A percentile compares a stretch with the other conserved stretches of the same genome.
These are phyloP conservation scores for Leishmania gerbilli DNA, from an alignment of 208 protist species.

Conservation along the genomic window DNA sequence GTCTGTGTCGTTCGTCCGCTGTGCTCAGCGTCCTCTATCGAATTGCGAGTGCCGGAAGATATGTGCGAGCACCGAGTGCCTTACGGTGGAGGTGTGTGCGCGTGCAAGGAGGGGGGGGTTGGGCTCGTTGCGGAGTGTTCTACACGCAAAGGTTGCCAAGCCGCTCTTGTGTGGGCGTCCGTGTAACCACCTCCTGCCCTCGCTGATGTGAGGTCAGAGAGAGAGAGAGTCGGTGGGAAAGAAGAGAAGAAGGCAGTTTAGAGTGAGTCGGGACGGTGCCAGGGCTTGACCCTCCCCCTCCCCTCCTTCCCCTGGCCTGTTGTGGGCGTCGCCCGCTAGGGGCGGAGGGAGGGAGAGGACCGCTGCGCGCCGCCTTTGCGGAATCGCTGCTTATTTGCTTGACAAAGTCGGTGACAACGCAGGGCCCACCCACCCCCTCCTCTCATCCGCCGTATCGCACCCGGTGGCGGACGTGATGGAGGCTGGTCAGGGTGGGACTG, in stretches of 20 bases:
- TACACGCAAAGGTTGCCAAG: background rate
- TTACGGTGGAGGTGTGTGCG: background rate
- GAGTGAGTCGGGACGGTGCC: too few relatives aligned
- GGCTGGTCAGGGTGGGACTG: background rate
- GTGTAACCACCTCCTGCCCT: background rate
- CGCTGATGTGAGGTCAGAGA: background rate
- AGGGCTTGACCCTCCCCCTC: too few relatives aligned
- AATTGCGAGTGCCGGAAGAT: background rate
- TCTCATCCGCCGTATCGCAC: background rate
- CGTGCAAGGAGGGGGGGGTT: background rate
- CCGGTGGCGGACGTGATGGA: too few relatives aligned
- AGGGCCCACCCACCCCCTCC: background rate
- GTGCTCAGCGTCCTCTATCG: background rate
- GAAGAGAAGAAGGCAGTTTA: too few relatives aligned
- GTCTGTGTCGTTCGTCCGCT: background rate
- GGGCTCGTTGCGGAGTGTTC: background rate
- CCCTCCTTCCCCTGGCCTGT: too few relatives aligned
- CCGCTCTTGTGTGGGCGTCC: background rate
- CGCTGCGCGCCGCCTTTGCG: background rate
- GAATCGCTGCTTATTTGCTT: background rate
- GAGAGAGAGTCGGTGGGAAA: background rate
- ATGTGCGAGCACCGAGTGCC: background rate
- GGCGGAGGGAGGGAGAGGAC: background rate
- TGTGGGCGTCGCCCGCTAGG: too few relatives aligned
- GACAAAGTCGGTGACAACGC: background rate